These are phyloP conservation scores for Phytophthora pistaciae DNA, from an alignment of 352 stramenopile genomes.

Conservation along the genomic window DNA sequence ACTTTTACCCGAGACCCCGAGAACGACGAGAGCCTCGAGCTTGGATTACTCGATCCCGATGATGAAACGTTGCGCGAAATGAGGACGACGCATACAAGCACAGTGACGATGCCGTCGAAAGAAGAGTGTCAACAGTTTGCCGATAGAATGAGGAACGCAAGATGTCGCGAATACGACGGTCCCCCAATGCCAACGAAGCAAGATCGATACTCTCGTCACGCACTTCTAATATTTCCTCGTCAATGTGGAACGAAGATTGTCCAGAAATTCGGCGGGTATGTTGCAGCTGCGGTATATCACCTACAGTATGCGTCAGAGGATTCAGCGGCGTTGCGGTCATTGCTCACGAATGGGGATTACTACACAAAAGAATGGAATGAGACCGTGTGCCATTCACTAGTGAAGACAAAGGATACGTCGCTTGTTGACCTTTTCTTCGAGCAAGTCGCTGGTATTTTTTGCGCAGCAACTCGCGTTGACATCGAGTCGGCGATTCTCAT, in stretches of 20 bases:
- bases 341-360: not conserved
- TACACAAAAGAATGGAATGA: not conserved
- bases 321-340: not conserved
- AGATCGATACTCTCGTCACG: not conserved
- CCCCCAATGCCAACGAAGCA: not conserved
- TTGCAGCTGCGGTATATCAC: not conserved
- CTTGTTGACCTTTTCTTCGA: not conserved
- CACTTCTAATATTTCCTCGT: not conserved
- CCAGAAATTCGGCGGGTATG: not conserved
- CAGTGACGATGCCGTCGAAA: not conserved
- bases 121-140: not conserved
- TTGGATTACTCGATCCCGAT: not conserved
- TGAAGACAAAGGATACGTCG: not conserved
- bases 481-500: not conserved
- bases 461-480: not conserved
- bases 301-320: not conserved
- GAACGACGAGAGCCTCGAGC: no score
- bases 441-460: not conserved
- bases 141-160: not conserved
- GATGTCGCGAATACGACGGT: not conserved
- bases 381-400: not conserved
- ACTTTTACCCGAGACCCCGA: not conserved
- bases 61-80: not conserved
- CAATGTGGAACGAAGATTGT: not conserved
- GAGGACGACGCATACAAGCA: not conserved